These are phyloP conservation scores for Neostapfia colusana DNA, from an alignment of 176 grass and related monocot genomes.

Conservation along the genomic window DNA sequence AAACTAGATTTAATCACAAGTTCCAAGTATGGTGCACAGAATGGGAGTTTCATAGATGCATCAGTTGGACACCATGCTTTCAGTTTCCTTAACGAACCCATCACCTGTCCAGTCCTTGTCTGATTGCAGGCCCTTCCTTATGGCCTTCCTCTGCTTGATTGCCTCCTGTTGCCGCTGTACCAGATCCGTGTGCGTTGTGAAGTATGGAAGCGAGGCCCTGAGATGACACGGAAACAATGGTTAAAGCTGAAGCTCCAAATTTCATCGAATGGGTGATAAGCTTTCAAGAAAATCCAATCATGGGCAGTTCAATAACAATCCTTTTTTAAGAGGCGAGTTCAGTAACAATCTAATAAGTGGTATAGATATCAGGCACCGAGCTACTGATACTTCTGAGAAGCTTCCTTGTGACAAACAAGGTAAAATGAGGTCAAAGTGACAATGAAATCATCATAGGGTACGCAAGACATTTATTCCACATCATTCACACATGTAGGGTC, in stretches of 20 bases:
- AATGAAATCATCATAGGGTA: slow-evolving; percentile 32
- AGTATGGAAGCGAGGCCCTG: slow-evolving; percentile 85
- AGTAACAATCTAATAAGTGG: not conserved
- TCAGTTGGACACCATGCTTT: slow-evolving; percentile 99
- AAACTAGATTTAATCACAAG: slow-evolving; percentile 38
- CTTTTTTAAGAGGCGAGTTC: not conserved
- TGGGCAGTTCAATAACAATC: not conserved
- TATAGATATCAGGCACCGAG: slow-evolving; percentile 5
- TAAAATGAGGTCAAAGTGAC: slow-evolving; percentile 26
- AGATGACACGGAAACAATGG: not conserved
- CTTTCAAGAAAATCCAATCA: not conserved
- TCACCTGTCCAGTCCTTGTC: slow-evolving; percentile 99
- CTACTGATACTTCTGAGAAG: slow-evolving; percentile 16
- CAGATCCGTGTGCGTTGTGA: slow-evolving; percentile 88
- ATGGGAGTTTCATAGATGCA: not conserved
- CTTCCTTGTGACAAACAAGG: slow-evolving; percentile 23
- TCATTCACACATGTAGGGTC: slow-evolving; percentile 37
- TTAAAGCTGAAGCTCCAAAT: not conserved
- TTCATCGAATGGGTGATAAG: not conserved
- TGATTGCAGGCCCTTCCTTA: slow-evolving; percentile 74
- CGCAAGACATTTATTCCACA: not conserved
- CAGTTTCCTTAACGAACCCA: slow-evolving; percentile 84
- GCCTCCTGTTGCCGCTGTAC: slow-evolving; percentile 81
- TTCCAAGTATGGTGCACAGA: slow-evolving; percentile 35
- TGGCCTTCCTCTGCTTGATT: slow-evolving; percentile 79